These are phyloP conservation scores for Trametes polyzona DNA, from an alignment of 1,284 basidiomycete genomes.

Conservation along the genomic window DNA sequence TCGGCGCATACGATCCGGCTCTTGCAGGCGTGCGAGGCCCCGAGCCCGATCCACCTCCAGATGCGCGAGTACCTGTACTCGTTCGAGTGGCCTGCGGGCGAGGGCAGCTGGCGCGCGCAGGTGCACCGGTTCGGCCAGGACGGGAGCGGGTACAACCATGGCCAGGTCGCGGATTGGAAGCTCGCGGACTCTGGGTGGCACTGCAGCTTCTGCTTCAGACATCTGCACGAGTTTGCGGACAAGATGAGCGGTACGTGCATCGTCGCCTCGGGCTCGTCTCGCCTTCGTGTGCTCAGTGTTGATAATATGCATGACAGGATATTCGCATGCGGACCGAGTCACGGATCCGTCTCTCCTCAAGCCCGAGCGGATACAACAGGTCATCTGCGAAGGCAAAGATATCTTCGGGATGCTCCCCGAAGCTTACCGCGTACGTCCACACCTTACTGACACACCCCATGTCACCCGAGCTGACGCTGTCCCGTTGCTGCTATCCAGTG, in stretches of 20 bases:
- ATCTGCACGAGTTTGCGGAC: slow-evolving; percentile 58
- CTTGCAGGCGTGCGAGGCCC: slow-evolving; percentile 62
- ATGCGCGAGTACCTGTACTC: slow-evolving; percentile 71
- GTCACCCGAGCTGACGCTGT: too few relatives aligned
- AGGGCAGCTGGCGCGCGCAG: slow-evolving; percentile 52
- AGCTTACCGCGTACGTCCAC: slow-evolving; percentile 47
- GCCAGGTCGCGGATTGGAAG: slow-evolving; percentile 53
- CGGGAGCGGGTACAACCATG: slow-evolving; percentile 52
- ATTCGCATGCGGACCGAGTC: slow-evolving; percentile 69
- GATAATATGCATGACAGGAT: slow-evolving; percentile 35
- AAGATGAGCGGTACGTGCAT: slow-evolving; percentile 53
- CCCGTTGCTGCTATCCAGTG: slow-evolving; percentile 40
- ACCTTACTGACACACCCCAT: too few relatives aligned
- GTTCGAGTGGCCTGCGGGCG: slow-evolving; percentile 27
- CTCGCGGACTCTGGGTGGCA: slow-evolving; percentile 68
- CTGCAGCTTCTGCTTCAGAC: slow-evolving; percentile 69
- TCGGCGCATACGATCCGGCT: slow-evolving; percentile 58
- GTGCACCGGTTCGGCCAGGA: slow-evolving; percentile 47
- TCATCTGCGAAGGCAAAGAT: slow-evolving; percentile 64
- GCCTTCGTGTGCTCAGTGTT: too few relatives aligned
- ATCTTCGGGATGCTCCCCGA: slow-evolving; percentile 73
- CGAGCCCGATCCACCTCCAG: slow-evolving; percentile 62
- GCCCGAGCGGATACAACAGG: slow-evolving; percentile 57
- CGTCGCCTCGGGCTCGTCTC: too few relatives aligned
- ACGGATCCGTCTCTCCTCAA: slow-evolving; percentile 56